Conservation (phyloP, 495 filamentous ascomycete genomes). For the Chaetomium fimeti region DNA sequence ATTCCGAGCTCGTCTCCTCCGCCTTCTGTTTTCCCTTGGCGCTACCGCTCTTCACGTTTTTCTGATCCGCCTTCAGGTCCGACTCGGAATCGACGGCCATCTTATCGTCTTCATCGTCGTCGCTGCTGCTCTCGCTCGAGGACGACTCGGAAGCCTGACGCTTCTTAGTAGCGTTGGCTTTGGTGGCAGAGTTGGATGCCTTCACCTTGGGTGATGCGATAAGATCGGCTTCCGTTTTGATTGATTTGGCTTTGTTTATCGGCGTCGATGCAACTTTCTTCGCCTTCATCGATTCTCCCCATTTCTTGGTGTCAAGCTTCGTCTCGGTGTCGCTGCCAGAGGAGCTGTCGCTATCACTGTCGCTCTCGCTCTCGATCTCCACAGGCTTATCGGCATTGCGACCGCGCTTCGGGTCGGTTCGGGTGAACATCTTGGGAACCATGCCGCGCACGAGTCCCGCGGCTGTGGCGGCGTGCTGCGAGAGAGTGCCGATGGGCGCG, state of each 20-base stretch:
- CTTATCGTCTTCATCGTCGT: constrained; percentile 27
- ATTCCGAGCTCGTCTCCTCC: constrained; percentile 29
- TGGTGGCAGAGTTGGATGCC: constrained; percentile 11
- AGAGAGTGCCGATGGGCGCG: constrained; percentile 36
- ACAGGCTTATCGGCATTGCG: constrained; percentile 31
- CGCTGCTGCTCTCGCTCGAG: constrained; percentile 31
- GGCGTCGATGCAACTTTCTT: constrained; percentile 2
- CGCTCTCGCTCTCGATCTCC: constrained; percentile 29
- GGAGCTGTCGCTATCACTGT: constrained; percentile 25
- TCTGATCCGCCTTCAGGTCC: not conserved
- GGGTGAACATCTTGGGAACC: constrained; percentile 22
- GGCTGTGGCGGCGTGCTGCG: constrained; percentile 32
- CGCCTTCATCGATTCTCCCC: constrained; percentile 11
- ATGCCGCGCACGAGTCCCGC: constrained; percentile 32
- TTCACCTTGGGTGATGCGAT: not conserved
- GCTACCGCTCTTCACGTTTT: not conserved
- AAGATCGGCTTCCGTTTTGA: not conserved
- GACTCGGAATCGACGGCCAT: constrained; percentile 7
- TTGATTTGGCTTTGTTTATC: not conserved
- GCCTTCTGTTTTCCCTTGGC: constrained; percentile 1
- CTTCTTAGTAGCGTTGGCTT: not conserved
- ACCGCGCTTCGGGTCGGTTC: constrained; percentile 22
- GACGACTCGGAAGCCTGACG: constrained; percentile 14
- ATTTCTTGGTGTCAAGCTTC: not conserved
- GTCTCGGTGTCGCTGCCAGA: constrained; percentile 29